Base-by-base conservation (phyloP, 1,284 basidiomycete species). In the Ceraceosorus guamensis region DNA sequence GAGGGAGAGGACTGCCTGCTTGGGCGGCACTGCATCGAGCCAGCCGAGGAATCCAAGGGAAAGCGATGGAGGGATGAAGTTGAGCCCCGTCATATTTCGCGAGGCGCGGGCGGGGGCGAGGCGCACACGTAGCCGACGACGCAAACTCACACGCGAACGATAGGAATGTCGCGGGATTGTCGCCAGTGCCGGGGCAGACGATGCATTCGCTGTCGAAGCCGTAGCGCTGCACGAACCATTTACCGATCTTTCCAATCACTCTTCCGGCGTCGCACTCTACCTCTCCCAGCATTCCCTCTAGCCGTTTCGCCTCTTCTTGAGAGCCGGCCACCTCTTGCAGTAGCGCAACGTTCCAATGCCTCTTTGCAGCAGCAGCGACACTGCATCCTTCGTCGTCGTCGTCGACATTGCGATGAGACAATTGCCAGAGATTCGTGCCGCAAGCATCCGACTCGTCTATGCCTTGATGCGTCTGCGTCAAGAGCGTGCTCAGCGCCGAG, bases 141-240 rank as follows among this genome's bases (percentile, higher is more conserved):
- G n/a, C n/a, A n/a, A 3, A 41, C 39, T 41, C 39, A 41, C 39
- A 41, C 11, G 39, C 50, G 30, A 91, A 81, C 2, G 86, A 84
- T 48, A 90, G 82, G 60, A 92, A 84, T 2, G 89, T 91, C 1
- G 89, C 88, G 3, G 90, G 87, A 74, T 95, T 95, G 76, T 95
- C 91, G 10, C 91, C 91, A 0, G 89, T 92, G 68, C 90, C 89
- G 0, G 89, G 87, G 11, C 87, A 86, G 54, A 95, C 81, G 47
- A 85, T 79, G 68, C 90, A 92, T 32, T 86, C 87, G 83, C 68
- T n/a, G 41, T 78, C 81, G 75, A 92, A 87, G 2, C 87, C 87
- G 82, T 86, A 91, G 57, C 84, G 80, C 58, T 84, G 73, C 8
- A 84, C 82, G 83, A 87, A 91, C 83, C 85, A 92, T 3, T 72